These are phyloP conservation scores for Ustilago loliicola DNA, from an alignment of 1,284 basidiomycete genomes.

Conservation along the genomic window DNA sequence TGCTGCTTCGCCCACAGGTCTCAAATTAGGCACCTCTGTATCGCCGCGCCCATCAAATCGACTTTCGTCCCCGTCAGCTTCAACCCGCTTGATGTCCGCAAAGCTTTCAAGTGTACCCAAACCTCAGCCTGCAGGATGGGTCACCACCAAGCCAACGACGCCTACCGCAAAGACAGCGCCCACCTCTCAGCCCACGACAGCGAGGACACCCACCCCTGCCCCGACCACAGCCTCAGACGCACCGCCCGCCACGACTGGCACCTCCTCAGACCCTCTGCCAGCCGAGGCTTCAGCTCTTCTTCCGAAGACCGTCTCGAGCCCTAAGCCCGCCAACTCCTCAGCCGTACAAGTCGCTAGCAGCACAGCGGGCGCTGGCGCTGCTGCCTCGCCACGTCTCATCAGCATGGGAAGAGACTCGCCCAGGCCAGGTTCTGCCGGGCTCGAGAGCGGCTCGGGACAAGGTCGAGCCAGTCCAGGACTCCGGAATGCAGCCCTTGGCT, in stretches of 20 bases:
- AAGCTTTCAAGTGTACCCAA: slow-evolving; percentile 57
- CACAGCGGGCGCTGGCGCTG: slow-evolving; percentile 19
- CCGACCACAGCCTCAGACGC: slow-evolving; percentile 14
- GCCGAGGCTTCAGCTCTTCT: slow-evolving; percentile 37
- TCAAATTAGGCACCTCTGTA: slow-evolving; percentile 44
- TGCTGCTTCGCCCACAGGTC: slow-evolving; percentile 21
- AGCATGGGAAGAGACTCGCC: slow-evolving; percentile 55
- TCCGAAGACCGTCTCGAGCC: slow-evolving; percentile 26
- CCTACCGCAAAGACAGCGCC: slow-evolving; percentile 27
- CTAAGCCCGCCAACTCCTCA: slow-evolving; percentile 26
- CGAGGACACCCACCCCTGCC: slow-evolving; percentile 1
- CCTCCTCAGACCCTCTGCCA: slow-evolving; percentile 29
- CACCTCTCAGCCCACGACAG: slow-evolving; percentile 16
- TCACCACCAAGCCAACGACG: slow-evolving; percentile 37
- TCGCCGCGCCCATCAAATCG: slow-evolving; percentile 41
- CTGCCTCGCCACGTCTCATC: slow-evolving; percentile 55
- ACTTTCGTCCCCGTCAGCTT: slow-evolving; percentile 42
- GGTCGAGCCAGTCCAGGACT: slow-evolving; percentile 56
- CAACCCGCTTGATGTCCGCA: slow-evolving; percentile 47
- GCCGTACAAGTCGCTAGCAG: slow-evolving; percentile 13
- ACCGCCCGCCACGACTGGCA: background rate
- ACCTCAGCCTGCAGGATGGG: slow-evolving; percentile 53
- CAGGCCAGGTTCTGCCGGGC: slow-evolving; percentile 39
- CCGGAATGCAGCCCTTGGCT: slow-evolving; percentile 51
- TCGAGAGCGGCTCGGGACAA: slow-evolving; percentile 36